These are phyloP conservation scores for Ceratorhiza oryzae-sativae DNA, from an alignment of 1,284 basidiomycete species.

Conservation along the genomic window DNA sequence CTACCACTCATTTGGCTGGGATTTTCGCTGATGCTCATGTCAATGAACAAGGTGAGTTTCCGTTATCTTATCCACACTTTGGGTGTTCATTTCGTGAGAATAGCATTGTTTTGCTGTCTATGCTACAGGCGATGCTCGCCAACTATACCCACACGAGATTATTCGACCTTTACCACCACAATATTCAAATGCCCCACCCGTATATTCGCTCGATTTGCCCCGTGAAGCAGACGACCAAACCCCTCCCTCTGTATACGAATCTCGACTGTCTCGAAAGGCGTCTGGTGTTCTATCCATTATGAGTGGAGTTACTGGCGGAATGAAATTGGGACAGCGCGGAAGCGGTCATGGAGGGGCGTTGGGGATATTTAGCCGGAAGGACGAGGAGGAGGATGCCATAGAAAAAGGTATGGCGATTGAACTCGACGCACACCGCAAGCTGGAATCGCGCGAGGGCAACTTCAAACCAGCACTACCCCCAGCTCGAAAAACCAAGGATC, in stretches of 20 bases:
- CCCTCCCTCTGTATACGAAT: background rate
- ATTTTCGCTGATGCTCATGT: constrained; percentile 17
- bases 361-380: background rate
- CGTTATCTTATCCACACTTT: background rate
- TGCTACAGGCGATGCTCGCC: constrained; percentile 14
- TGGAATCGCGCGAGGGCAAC: background rate
- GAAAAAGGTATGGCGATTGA: background rate
- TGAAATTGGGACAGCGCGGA: background rate
- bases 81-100: background rate
- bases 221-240: background rate
- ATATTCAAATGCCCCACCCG: background rate
- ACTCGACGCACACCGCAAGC: background rate
- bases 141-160: constrained; percentile 26
- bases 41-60: constrained; percentile 7
- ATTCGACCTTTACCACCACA: background rate
- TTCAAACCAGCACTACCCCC: background rate
- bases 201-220: constrained; percentile 10
- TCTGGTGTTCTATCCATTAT: background rate
- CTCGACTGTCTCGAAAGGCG: background rate
- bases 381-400: background rate
- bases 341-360: background rate
- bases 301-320: background rate
- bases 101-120: constrained; percentile 24
- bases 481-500: constrained; percentile 14
- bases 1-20: constrained; percentile 32